Conservation (phyloP, 257 asterid species). For the Primulina tabacum region DNA sequence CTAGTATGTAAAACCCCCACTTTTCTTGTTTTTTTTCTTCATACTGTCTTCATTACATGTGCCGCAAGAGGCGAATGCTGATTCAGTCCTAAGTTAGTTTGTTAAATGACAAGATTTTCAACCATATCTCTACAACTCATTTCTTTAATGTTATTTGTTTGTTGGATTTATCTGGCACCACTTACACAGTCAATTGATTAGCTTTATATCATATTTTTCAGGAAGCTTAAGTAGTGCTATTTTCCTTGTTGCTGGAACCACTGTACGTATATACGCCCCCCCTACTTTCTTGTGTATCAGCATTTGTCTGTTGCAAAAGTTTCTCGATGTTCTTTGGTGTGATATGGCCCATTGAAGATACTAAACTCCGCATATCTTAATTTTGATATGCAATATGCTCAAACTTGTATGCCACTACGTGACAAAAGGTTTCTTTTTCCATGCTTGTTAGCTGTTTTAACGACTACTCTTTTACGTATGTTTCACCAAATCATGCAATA, state of each 20-base stretch:
- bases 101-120: neutral
- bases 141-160: slow-evolving; percentile 9
- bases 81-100: neutral
- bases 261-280: slow-evolving; percentile 48
- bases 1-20: neutral
- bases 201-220: slow-evolving; percentile 31
- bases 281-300: slow-evolving; percentile 19
- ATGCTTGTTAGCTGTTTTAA: neutral
- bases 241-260: slow-evolving; percentile 93
- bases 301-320: neutral
- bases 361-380: no score
- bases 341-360: slow-evolving; percentile 3
- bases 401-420: neutral
- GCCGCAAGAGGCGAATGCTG: neutral
- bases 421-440: neutral
- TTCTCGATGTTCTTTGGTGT: neutral
- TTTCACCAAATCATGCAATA: neutral
- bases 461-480: neutral
- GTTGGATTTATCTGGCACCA: slow-evolving; percentile 5
- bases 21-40: no score
- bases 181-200: slow-evolving; percentile 13
- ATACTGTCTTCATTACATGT: neutral
- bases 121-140: neutral
- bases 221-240: slow-evolving; percentile 89
- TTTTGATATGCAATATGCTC: neutral